Evolutionary conservation across 495 filamentous ascomycete species (phyloP), one percentile per base, ranked within the genome.

Genomic region (Terfezia boudieri): DNA sequence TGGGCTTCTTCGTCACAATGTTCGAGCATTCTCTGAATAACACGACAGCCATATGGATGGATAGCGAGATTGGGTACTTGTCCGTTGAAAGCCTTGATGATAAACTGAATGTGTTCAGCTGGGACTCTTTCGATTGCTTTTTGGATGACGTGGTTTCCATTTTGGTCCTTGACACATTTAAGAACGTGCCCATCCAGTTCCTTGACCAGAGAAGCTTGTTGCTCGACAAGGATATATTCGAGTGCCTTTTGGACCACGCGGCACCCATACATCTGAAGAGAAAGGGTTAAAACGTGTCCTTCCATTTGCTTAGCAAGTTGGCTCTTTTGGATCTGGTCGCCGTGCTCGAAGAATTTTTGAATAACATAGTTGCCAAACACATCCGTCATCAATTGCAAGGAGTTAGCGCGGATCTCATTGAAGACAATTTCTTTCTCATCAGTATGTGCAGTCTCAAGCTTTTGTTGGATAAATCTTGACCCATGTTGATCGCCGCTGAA

Each of bases 331-430:
- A 78, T 73, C 65, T 94, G 89, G 58, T 87, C 93, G 36, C 92
- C 92, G 62, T 96, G 86, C 68, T 96, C 89, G 59, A 95, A 96
- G 58, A 96, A 79, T 65, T 95, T 96, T 62, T 98, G 90, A 22
- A 96, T 90, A 37, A 98, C 90, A 63, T 96, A 98, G 67, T 98
- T 98, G 16, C 90, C 90, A 64, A 94, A 96, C 12, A 95, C 81
- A 64, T 96, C 92, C 10, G 82, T 89, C 86, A 94, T 95, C 46
- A 96, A 70, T 64, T 88, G 86, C 38, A 94, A 60, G 9, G 80
- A 76, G 61, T 96, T 89, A 0, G 80, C 76, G 59, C 79, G 73
- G 38, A 98, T 83, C 64, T 96, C 92, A 0, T 72, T 72, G 70
- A 94, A 98, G 2, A 96, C 80, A 50, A 82, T 80, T n/a, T 93